Evolutionary conservation across 768 basidiomycete genomes (phyloP).

Genomic region (Calvatia gigantea): DNA sequence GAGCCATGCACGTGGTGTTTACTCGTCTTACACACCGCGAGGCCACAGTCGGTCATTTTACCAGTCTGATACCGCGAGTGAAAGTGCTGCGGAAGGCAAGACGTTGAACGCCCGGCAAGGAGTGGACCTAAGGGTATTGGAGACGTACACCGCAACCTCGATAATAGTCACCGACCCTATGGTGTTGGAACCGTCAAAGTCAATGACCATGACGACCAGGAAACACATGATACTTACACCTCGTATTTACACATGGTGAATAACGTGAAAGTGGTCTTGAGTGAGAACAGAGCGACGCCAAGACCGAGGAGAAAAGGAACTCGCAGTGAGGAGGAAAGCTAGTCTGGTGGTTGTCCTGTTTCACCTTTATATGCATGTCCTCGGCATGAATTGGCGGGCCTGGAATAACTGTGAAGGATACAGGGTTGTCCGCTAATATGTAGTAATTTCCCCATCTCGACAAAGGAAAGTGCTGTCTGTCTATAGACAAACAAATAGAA

Average conservation of each 20-base stretch:
- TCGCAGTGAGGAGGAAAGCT: not conserved
- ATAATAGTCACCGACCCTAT: constrained; percentile 45
- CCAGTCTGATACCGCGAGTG: constrained; percentile 48
- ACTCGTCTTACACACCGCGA: constrained; percentile 36
- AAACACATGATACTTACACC: constrained; percentile 22
- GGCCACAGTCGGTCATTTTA: constrained; percentile 36
- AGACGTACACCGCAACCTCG: constrained; percentile 46
- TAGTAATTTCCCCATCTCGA: constrained; percentile 3
- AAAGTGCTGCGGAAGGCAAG: constrained; percentile 34
- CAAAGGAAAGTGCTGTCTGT: constrained; percentile 6
- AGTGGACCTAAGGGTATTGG: not conserved
- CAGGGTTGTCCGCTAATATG: constrained; percentile 7
- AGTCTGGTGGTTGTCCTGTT: not conserved
- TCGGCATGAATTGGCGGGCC: constrained; percentile 7
- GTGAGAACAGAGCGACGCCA: not conserved
- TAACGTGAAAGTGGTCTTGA: not conserved
- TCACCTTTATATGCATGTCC: constrained; percentile 9
- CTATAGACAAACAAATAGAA: constrained; percentile 8
- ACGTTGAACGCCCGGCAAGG: constrained; percentile 4
- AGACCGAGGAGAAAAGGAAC: not conserved
- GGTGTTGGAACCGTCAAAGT: not conserved
- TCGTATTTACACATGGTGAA: constrained; percentile 32
- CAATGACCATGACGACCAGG: not conserved
- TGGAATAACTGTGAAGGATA: constrained; percentile 7
- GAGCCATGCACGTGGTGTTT: constrained; percentile 41